Base-by-base conservation (phyloP, 768 basidiomycete species). In the Porphyrellus cyaneotinctus region DNA sequence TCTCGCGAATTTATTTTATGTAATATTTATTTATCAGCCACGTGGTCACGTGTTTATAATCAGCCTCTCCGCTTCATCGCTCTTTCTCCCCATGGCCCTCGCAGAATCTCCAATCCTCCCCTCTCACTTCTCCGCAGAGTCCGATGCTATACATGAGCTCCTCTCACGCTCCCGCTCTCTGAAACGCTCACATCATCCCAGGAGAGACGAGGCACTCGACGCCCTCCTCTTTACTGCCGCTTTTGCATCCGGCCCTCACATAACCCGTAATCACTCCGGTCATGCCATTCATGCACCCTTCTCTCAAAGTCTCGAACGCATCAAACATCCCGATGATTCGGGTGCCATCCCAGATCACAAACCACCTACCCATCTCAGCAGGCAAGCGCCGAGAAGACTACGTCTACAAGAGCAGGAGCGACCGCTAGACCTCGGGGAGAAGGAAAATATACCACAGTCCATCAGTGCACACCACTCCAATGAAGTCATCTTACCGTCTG, bases 261-360 rank as follows among this genome's bases (percentile, higher is more conserved):
- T 88, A 50, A 93, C 92, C 35, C 79, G 89, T 41, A 90, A 93
- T 61, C 92, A 95, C 67, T 90, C 88, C 63, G 79, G 85, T 44
- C 92, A 95, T 67, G 86, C 87, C 61, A 83, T 86, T 68, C 84
- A 83, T 60, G 32, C 49, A 2, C 85, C 86, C 0, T 78, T 80
- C 37, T 28, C 58, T 4, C 56, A 63, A 14, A 41, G 17, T 23
- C 79, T 75, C 28, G 79, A 83, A 60, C 78, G 75, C 11, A 68
- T 76, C 35, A 82, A 78, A 58, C 83, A 75, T 43, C 72, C 73
- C 0, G 77, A 78, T 44, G 77, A 77, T 38, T 54, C 67, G 6
- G 59, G 62, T 18, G 35, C 61, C 28, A 69, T 70, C 41, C 64
- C 72, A 38, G 72, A 75, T 36, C 74, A 76, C 58, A 80, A 74